Percentiles rank a stretch among this genome's conserved stretches.
Evolutionary conservation across 352 stramenopile species (phyloP).

Genomic region (Elongisporangium anandrum): DNA sequence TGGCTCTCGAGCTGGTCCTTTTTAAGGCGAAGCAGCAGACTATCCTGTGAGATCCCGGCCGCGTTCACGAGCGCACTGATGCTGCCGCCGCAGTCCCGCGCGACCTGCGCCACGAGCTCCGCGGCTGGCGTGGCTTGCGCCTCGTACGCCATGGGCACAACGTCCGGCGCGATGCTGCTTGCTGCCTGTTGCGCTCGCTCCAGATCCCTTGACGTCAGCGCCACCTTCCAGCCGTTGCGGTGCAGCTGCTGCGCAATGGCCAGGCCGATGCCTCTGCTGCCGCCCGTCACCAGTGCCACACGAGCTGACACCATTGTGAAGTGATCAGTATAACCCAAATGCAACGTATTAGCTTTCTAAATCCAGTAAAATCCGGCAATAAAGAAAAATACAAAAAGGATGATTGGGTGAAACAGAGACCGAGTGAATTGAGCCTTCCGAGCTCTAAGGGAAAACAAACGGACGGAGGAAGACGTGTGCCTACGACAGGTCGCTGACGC

Average conservation of each 20-base stretch:
- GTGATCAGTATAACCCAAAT: too few species aligned
- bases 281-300: conserved; percentile 71
- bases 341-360: too few species aligned
- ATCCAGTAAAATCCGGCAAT: too few species aligned
- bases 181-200: conserved; percentile 48
- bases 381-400: too few species aligned
- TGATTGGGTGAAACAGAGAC: too few species aligned
- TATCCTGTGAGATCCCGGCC: conserved; percentile 65
- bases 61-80: conserved; percentile 71
- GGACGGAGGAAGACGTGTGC: too few species aligned
- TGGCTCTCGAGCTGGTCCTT: conserved; percentile 61
- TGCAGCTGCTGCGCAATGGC: conserved; percentile 65
- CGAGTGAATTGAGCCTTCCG: too few species aligned
- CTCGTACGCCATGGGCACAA: conserved; percentile 59
- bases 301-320: neutral
- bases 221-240: conserved; percentile 57
- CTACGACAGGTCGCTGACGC: conserved; percentile 10
- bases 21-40: conserved; percentile 60
- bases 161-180: conserved; percentile 26
- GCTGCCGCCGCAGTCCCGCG: conserved; percentile 22
- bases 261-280: conserved; percentile 77
- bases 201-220: conserved; percentile 63
- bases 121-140: conserved; percentile 31
- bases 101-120: conserved; percentile 39
- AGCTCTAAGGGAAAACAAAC: too few species aligned